A percentile compares a stretch with the other conserved stretches of the same genome.
These are phyloP conservation scores for Nemophila menziesii DNA, from an alignment of 257 asterid species.

Conservation along the genomic window DNA sequence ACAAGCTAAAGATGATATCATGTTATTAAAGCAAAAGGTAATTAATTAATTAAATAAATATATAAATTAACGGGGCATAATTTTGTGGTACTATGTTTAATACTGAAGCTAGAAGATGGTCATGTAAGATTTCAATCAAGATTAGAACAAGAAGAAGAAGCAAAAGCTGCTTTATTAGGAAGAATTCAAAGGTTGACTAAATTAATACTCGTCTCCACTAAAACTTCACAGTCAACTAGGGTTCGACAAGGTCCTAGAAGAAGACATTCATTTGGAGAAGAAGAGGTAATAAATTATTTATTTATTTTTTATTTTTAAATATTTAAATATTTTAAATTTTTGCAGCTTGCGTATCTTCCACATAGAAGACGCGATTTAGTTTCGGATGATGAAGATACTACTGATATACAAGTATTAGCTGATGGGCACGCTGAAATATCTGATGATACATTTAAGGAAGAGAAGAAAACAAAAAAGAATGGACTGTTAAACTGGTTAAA, in stretches of 20 bases:
- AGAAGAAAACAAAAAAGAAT: conserved; percentile 70
- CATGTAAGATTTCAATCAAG: conserved; percentile 95
- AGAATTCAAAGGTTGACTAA: conserved; percentile 94
- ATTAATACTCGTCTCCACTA: conserved; percentile 88
- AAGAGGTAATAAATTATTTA: conserved; percentile 52
- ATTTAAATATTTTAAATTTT: not conserved
- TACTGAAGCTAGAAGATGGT: conserved; percentile 91
- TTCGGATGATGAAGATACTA: conserved; percentile 69
- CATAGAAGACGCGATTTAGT: conserved; percentile 87
- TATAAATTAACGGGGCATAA: not conserved
- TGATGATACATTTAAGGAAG: conserved; percentile 60
- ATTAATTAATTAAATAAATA: conserved; percentile 1
- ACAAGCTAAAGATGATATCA: conserved; percentile 58
- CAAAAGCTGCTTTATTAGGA: conserved; percentile 93
- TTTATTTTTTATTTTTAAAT: conserved; percentile 1
- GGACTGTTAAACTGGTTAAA: conserved; percentile 92
- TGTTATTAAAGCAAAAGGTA: conserved; percentile 95
- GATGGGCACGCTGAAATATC: conserved; percentile 56
- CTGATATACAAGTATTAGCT: conserved; percentile 47
- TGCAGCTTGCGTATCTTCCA: conserved; percentile 98
- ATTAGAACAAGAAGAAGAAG: conserved; percentile 98
- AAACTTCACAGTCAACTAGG: conserved; percentile 71
- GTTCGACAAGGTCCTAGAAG: conserved; percentile 66
- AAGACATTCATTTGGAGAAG: conserved; percentile 99
- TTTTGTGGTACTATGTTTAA: not conserved